A percentile compares a stretch with the other conserved stretches of the same genome.
Conservation (phyloP, 495 filamentous ascomycete genomes). For the Hyphodiscus hymeniophilus region DNA sequence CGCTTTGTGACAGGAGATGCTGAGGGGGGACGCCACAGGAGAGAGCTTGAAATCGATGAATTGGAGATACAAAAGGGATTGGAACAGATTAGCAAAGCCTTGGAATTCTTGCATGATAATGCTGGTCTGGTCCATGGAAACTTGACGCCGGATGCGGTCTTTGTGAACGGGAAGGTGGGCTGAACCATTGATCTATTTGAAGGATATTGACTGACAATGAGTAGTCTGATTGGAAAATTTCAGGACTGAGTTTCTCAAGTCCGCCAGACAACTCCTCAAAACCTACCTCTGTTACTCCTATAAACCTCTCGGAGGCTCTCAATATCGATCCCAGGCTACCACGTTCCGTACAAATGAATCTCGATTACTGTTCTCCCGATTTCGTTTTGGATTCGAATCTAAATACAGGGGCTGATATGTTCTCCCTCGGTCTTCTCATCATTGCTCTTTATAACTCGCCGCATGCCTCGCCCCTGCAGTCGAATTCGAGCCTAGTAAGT, state of each 20-base stretch:
- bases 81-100: conserved; percentile 83
- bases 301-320: conserved; percentile 75
- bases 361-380: conserved; percentile 91
- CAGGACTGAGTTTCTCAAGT: conserved; percentile 82
- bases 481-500: conserved; percentile 64
- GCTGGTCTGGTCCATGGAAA: conserved; percentile 91
- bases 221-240: conserved; percentile 95
- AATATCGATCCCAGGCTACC: conserved; percentile 82
- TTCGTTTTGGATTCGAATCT: conserved; percentile 84
- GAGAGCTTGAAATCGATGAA: conserved; percentile 93
- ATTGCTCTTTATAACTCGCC: conserved; percentile 89
- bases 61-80: conserved; percentile 95
- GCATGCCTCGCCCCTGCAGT: conserved; percentile 76
- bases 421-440: conserved; percentile 83
- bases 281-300: conserved; percentile 59
- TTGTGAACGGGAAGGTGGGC: conserved; percentile 82
- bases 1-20: conserved; percentile 77
- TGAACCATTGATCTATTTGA: neutral
- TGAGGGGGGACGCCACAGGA: conserved; percentile 60
- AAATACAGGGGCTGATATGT: conserved; percentile 75
- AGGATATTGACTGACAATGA: conserved; percentile 5
- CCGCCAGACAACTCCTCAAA: conserved; percentile 62
- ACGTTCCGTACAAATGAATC: conserved; percentile 71
- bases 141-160: conserved; percentile 88
- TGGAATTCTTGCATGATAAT: conserved; percentile 96